A percentile compares a stretch with the other conserved stretches of the same genome.
Conservation (phyloP, 2,329 filamentous ascomycete species). For the Sporothrix dimorphospora region DNA sequence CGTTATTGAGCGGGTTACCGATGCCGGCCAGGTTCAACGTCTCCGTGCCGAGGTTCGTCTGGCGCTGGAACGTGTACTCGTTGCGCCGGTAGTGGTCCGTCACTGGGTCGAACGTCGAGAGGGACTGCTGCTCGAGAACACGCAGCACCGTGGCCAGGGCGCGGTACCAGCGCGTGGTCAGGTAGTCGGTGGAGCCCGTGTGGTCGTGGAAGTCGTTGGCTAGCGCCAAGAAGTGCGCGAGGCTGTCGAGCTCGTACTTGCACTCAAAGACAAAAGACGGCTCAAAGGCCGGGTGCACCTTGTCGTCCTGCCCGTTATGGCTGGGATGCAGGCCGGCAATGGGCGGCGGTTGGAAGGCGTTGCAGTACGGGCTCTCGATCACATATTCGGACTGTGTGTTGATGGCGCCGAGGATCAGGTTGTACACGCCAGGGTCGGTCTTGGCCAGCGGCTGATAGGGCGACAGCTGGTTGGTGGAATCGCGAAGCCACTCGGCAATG, state of each 20-base stretch:
- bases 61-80: slow-evolving; percentile 83
- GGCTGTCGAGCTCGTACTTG: slow-evolving; percentile 97
- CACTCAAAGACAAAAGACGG: slow-evolving; percentile 89
- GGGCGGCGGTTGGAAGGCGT: slow-evolving; percentile 93
- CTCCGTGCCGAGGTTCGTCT: slow-evolving; percentile 82
- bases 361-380: slow-evolving; percentile 94
- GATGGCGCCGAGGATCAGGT: slow-evolving; percentile 40
- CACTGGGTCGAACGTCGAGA: slow-evolving; percentile 74
- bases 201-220: slow-evolving; percentile 84
- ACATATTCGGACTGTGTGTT: slow-evolving; percentile 81
- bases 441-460: slow-evolving; percentile 86
- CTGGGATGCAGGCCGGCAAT: slow-evolving; percentile 72
- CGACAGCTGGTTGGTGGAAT: slow-evolving; percentile 86
- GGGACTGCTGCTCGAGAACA: slow-evolving; percentile 77
- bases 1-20: slow-evolving; percentile 87
- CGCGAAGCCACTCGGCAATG: slow-evolving; percentile 90
- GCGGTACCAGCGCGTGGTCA: slow-evolving; percentile 75
- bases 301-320: slow-evolving; percentile 79
- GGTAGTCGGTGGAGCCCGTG: slow-evolving; percentile 71
- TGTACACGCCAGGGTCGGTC: slow-evolving; percentile 76
- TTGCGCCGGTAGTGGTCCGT: slow-evolving; percentile 69
- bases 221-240: slow-evolving; percentile 87
- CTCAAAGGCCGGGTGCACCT: slow-evolving; percentile 85
- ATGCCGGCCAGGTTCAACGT: slow-evolving; percentile 80
- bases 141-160: slow-evolving; percentile 75